Evolutionary conservation across 2,329 filamentous ascomycete species (phyloP).

Genomic region (Phaeosphaeriaceae sp.): DNA sequence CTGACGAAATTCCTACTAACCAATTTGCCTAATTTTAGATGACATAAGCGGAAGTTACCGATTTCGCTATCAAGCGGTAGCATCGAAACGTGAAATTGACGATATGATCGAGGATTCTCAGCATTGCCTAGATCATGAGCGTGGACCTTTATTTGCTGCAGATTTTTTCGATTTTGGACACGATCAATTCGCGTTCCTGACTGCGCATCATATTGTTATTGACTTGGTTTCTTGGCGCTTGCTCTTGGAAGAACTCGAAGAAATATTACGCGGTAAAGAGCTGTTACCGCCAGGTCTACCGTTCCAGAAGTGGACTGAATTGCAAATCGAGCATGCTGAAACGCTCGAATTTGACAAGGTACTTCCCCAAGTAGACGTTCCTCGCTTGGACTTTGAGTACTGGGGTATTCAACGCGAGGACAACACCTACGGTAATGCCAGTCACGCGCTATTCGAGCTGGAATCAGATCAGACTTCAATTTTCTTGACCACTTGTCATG

Average conservation of each 20-base stretch:
- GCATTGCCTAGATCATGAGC: slow-evolving; percentile 32
- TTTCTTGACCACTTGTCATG: slow-evolving; percentile 41
- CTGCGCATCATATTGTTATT: slow-evolving; percentile 48
- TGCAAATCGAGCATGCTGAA: slow-evolving; percentile 45
- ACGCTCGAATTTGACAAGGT: slow-evolving; percentile 29
- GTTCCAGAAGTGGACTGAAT: slow-evolving; percentile 50
- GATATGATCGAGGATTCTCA: slow-evolving; percentile 40
- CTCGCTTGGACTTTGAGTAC: slow-evolving; percentile 43
- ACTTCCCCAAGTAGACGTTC: slow-evolving; percentile 38
- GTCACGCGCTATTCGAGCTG: slow-evolving; percentile 41
- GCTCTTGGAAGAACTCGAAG: slow-evolving; percentile 54
- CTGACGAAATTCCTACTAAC: slow-evolving; percentile 6
- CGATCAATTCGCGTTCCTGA: slow-evolving; percentile 43
- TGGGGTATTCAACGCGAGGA: slow-evolving; percentile 48
- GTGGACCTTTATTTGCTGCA: slow-evolving; percentile 39
- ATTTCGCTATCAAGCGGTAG: slow-evolving; percentile 29
- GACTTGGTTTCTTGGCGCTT: slow-evolving; percentile 57
- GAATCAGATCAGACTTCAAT: slow-evolving; percentile 32
- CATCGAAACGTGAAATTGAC: slow-evolving; percentile 33
- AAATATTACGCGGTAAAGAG: slow-evolving; percentile 36
- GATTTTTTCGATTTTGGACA: slow-evolving; percentile 45
- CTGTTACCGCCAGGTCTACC: slow-evolving; percentile 39
- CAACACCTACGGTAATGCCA: slow-evolving; percentile 48
- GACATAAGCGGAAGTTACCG: slow-evolving; percentile 36
- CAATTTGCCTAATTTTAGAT: slow-evolving; percentile 8